Base-by-base conservation (phyloP, 495 filamentous ascomycete species). In the Penicillium tannophilum region DNA sequence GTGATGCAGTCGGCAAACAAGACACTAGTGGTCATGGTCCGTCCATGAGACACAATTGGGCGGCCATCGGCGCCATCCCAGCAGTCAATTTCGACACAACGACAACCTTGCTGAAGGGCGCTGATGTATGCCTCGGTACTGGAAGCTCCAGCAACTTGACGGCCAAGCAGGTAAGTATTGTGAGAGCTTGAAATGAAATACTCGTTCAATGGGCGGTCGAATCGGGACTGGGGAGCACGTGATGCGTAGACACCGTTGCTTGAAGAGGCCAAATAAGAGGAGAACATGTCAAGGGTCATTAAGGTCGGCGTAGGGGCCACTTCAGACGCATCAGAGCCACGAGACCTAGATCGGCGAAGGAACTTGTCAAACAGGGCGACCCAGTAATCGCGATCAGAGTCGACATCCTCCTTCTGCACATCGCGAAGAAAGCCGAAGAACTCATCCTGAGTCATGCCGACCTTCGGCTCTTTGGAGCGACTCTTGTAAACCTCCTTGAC, bases 101-200 rank as follows among this genome's bases (percentile, higher is more conserved):
- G 88, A 69, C 94, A 98, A 42, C 92, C 93, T 48, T 87, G 84
- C 62, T 90, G 85, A 24, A 98, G 78, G n/a, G 92, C 91, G 52
- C 83, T 85, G 65, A 98, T 93, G 73, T 98, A 98, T 26, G 90
- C 91, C 70, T 98, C 94, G 11, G 92, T 88, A 62, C 92, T 97
- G 19, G 94, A 97, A 39, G 88, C 84, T 24, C 92, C 92, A 30
- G 85, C 88, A 10, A 98, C 87, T 71, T 98, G 94, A 23, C 92
- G 87, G 17, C 94, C 94, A 24, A 94, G 76, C 11, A 98, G 86
- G 67, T 98, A 98, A 10, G 94, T 98, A 72, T 98, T 98, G 79
- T 98, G 94, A 17, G 93, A 97, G 78, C 92, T 97, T 4, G 93
- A 97, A 60, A 98, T 94, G 82, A 92, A 97, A 68, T 98, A 98